Conservation (phyloP, 331 rosid genomes). For the Erythrophleum ivorense region DNA sequence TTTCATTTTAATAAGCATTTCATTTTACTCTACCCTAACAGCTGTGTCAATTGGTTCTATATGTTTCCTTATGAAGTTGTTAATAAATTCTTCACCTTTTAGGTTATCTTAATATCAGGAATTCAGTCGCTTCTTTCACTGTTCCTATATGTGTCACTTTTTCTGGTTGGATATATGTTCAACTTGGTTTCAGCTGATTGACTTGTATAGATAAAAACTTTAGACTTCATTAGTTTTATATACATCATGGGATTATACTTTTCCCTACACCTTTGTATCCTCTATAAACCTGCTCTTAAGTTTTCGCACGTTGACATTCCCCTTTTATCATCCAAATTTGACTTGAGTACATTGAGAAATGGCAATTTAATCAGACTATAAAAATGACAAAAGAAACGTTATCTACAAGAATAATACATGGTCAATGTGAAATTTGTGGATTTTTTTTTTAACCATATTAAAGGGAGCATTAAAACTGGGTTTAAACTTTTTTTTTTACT, state of each 20-base stretch:
- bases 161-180: neutral
- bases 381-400: neutral
- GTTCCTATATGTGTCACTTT: neutral
- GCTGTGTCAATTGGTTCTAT: constrained; percentile 10
- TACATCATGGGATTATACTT: neutral
- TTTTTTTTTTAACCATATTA: neutral
- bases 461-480: neutral
- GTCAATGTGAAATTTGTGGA: neutral
- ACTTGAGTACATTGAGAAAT: neutral
- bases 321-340: constrained; percentile 7
- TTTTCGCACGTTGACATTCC: neutral
- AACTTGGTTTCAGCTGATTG: constrained; percentile 22
- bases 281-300: neutral
- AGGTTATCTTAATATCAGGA: neutral
- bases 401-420: constrained; percentile 4
- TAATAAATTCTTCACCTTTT: constrained; percentile 15
- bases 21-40: constrained; percentile 2
- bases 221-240: neutral
- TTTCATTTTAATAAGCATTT: constrained; percentile 27
- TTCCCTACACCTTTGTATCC: neutral
- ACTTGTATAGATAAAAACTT: constrained; percentile 1
- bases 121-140: constrained; percentile 3
- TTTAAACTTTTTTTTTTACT: too few relatives aligned
- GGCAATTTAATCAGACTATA: neutral
- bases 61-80: constrained; percentile 17